Conservation (phyloP, 306 rosid species). For the Dryas alaskensis region DNA sequence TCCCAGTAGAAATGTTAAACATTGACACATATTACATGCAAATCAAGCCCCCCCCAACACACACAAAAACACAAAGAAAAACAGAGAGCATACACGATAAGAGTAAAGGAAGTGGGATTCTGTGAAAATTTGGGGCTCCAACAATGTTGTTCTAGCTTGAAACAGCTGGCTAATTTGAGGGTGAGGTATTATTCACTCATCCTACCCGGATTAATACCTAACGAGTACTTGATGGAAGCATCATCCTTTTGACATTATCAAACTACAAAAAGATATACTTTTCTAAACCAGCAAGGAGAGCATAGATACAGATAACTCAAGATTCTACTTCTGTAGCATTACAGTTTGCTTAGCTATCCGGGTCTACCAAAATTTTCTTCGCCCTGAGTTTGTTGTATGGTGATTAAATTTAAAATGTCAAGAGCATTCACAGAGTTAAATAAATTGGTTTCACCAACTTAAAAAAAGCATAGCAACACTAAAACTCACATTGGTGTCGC, state of each 20-base stretch:
- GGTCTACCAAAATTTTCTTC: neutral
- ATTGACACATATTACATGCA: neutral
- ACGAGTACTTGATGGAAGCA: too few species aligned
- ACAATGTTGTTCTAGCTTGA: neutral
- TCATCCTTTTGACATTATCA: too few species aligned
- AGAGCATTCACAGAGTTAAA: neutral
- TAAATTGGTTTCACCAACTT: neutral
- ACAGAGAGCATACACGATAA: too few species aligned
- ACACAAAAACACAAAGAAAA: too few species aligned
- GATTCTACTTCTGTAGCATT: neutral
- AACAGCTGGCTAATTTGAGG: too few species aligned
- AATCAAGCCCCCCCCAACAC: too few species aligned
- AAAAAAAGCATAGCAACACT: neutral
- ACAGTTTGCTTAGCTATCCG: neutral
- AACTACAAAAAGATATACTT: too few species aligned
- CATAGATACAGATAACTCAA: too few species aligned
- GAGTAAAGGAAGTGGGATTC: too few species aligned
- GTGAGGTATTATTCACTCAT: too few species aligned
- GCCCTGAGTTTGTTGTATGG: neutral
- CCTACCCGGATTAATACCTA: too few species aligned
- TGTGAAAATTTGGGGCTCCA: neutral
- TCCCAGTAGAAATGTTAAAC: neutral
- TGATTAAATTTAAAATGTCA: neutral
- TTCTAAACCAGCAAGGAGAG: too few species aligned
- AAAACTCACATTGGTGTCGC: conserved; percentile 47